A percentile compares a stretch with the other conserved stretches of the same genome.
phyloP scores from a whole-genome alignment of 192 early-diverging fungal species.

The Anaeromyces robustus region DNA sequence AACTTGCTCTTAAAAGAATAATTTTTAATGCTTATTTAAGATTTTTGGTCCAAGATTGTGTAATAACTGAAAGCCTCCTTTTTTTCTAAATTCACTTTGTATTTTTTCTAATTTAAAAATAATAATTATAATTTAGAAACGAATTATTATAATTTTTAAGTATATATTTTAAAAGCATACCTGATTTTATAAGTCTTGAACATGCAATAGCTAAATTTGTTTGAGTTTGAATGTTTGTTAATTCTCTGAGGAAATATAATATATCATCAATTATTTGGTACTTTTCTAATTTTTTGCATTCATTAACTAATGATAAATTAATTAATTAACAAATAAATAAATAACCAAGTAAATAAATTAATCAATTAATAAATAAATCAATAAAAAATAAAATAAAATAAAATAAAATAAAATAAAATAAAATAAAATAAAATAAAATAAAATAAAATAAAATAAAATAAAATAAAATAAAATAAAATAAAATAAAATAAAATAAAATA shows the following conservation, averaged over 20 bases:
- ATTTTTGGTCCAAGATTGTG: background rate
- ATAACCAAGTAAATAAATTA: too few relatives aligned
- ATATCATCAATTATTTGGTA: background rate
- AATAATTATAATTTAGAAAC: background rate
- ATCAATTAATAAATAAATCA: too few relatives aligned
- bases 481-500: too few relatives aligned
- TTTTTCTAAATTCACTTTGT: background rate
- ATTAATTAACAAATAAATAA: too few relatives aligned
- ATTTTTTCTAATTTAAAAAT: background rate
- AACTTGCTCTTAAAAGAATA: too few relatives aligned
- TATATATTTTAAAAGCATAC: background rate
- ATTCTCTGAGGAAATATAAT: background rate
- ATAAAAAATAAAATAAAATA: too few relatives aligned
- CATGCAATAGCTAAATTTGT: background rate
- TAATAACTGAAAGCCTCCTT: background rate
- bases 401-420: too few relatives aligned
- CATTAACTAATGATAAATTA: background rate
- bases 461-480: too few relatives aligned
- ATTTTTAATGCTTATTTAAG: background rate
- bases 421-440: too few relatives aligned
- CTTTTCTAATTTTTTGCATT: background rate
- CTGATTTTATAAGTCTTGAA: background rate
- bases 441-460: too few relatives aligned
- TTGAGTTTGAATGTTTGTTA: background rate
- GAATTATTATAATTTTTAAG: too few relatives aligned